phyloP scores from a whole-genome alignment of 1,139 yeast genomes.

The Candida glucosophila region DNA sequence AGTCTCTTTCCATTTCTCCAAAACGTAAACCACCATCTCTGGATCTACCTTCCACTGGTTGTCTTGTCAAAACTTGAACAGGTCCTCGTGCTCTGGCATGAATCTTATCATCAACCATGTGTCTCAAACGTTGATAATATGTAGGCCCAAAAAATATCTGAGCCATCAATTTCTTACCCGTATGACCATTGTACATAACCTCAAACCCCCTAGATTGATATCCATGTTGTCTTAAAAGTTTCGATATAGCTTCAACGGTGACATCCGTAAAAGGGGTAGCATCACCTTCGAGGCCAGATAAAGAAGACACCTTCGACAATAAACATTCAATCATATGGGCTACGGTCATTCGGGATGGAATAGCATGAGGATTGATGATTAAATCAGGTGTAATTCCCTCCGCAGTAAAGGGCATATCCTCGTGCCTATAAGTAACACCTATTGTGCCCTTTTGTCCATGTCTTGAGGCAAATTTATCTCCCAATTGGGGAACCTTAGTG shows the following conservation, averaged over 20 bases:
- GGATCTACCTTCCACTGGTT: conserved; percentile 99
- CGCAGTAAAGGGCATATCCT: conserved; percentile 97
- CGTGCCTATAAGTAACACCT: conserved; percentile 97
- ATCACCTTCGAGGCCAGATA: conserved; percentile 96
- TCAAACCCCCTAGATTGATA: conserved; percentile 98
- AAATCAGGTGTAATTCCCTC: conserved; percentile 97
- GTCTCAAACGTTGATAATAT: conserved; percentile 95
- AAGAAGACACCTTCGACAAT: conserved; percentile 87
- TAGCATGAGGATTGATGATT: conserved; percentile 97
- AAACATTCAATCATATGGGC: conserved; percentile 98
- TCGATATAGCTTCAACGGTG: conserved; percentile 94
- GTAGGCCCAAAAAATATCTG: conserved; percentile 99
- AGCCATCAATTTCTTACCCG: conserved; percentile 95
- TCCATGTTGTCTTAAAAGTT: conserved; percentile 86
- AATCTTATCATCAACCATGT: conserved; percentile 98
- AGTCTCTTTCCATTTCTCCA: conserved; percentile 99
- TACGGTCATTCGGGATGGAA: conserved; percentile 99
- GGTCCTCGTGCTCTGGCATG: conserved; percentile 99
- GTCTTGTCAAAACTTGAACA: conserved; percentile 94
- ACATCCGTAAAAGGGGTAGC: conserved; percentile 98
- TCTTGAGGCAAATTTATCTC: conserved; percentile 98
- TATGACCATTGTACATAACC: conserved; percentile 97
- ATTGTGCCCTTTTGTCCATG: conserved; percentile 99
- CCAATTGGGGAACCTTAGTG: conserved; percentile 96
- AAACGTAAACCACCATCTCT: conserved; percentile 99